Percentiles rank a stretch among this genome's conserved stretches.
These are phyloP conservation scores for Funneliformis mosseae DNA, from an alignment of 192 early-diverging fungal species.

Conservation along the genomic window DNA sequence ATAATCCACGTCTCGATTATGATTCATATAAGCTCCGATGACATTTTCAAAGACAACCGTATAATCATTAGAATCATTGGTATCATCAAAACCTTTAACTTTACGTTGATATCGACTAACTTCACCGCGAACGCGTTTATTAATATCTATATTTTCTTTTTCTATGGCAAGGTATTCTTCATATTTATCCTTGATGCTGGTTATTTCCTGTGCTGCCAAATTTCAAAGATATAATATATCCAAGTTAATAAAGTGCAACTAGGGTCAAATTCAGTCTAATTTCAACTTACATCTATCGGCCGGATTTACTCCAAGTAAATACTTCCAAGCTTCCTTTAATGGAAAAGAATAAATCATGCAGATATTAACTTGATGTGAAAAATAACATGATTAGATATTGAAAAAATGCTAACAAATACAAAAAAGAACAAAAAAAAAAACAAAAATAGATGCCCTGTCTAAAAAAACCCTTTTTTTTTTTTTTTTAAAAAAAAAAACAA, in stretches of 20 bases:
- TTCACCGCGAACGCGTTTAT: conserved; percentile 82
- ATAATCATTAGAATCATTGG: conserved; percentile 39
- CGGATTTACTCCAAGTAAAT: conserved; percentile 78
- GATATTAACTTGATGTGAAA: conserved; percentile 28
- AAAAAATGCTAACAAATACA: background rate
- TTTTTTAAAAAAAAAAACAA: background rate
- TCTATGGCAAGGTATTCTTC: conserved; percentile 53
- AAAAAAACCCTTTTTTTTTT: background rate
- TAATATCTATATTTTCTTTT: conserved; percentile 63
- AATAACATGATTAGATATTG: background rate
- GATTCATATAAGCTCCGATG: conserved; percentile 83
- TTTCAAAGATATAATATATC: background rate
- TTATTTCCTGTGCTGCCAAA: conserved; percentile 65
- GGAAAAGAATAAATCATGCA: conserved; percentile 19
- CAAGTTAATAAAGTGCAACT: background rate
- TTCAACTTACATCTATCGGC: conserved; percentile 71
- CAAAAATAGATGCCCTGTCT: conserved; percentile 13
- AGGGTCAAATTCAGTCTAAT: background rate
- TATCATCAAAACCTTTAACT: conserved; percentile 39
- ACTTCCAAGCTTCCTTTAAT: conserved; percentile 83
- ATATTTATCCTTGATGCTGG: conserved; percentile 52
- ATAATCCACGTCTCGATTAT: conserved; percentile 77
- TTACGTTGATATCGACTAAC: conserved; percentile 65
- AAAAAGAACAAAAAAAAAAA: background rate
- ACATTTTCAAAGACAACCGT: conserved; percentile 80